Evolutionary conservation across 164 flowering plant species (phyloP).

Genomic region (Protea cynaroides): DNA sequence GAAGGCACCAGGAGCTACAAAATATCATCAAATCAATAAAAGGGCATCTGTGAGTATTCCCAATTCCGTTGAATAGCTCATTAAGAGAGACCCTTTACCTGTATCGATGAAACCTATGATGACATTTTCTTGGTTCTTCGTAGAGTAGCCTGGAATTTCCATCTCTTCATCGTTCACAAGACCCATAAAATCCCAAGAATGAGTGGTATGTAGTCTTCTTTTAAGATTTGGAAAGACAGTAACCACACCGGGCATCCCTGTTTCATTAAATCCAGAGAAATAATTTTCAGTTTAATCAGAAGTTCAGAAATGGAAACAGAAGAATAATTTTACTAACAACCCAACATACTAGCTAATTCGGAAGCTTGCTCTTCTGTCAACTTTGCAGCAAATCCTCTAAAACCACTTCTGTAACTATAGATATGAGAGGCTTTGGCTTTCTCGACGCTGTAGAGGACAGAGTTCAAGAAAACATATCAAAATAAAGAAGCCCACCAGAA

Average conservation of each 20-base stretch:
- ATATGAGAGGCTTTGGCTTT: slow-evolving; percentile 58
- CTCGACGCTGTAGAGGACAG: slow-evolving; percentile 34
- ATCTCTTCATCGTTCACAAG: slow-evolving; percentile 51
- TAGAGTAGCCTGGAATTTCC: slow-evolving; percentile 67
- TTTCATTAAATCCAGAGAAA: not conserved
- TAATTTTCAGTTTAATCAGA: slow-evolving; percentile 2
- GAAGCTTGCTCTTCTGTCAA: slow-evolving; percentile 57
- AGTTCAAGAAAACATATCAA: not conserved
- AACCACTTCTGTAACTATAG: slow-evolving; percentile 66
- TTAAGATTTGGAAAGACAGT: slow-evolving; percentile 67
- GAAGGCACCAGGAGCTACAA: not conserved
- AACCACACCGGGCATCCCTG: slow-evolving; percentile 80
- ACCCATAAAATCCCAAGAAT: slow-evolving; percentile 92
- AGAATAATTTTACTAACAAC: not conserved
- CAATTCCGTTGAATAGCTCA: not conserved
- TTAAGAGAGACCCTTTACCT: slow-evolving; percentile 26
- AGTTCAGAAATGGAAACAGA: not conserved
- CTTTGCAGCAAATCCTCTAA: slow-evolving; percentile 78
- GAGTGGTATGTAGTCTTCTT: slow-evolving; percentile 67
- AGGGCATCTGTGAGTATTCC: not conserved
- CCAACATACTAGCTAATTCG: slow-evolving; percentile 42
- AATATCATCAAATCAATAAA: slow-evolving; percentile 1
- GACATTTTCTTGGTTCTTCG: slow-evolving; percentile 65
- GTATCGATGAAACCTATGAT: slow-evolving; percentile 77
- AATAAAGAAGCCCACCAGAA: not conserved